Evolutionary conservation across 495 filamentous ascomycete species (phyloP), one percentile per base, ranked within the genome.

Genomic region (Bathelium albidoporum): DNA sequence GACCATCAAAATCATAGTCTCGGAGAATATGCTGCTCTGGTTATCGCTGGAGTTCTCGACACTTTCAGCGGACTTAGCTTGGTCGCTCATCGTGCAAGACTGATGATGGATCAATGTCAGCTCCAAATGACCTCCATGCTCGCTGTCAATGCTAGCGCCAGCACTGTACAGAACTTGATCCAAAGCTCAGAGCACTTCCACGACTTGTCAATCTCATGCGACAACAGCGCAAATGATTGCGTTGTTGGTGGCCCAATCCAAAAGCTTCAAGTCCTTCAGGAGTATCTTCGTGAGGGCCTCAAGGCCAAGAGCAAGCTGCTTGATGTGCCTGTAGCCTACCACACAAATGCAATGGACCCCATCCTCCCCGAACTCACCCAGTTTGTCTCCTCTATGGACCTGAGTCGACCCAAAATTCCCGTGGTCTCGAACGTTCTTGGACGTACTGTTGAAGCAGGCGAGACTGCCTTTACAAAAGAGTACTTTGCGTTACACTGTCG

Each of bases 371-470:
- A 55, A 20, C 49, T 55, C 20, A 55, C 49, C 49, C 22, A 55
- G 0, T 55, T 55, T 2, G 49, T 55, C 22, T 55, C 49, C 49
- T 28, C 49, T 55, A 55, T 55, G 11, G 49, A 55, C 29, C 24
- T 55, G 16, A 24, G 49, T 29, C 49, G 49, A 29, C 49, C 49
- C 26, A 55, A 55, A 1, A 55, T 55, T 29, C 49, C 49, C 49
- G 49, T 55, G 49, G 49, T 55, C 49, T 55, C 49, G 49, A 55
- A 55, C 49, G 49, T 55, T 55, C 49, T 55, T 55, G 49, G 49
- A 29, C 49, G 49, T 29, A 55, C 49, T 55, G 49, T 55, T 55
- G 49, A 55, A 55, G 49, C 4, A n/a, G 49, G 49, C 20, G 49
- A 55, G 49, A 1, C 49, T 55, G 49, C 49, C 49, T 55, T 55